phyloP scores from a whole-genome alignment of 2,329 filamentous ascomycete species.

The Truncatella angustata region DNA sequence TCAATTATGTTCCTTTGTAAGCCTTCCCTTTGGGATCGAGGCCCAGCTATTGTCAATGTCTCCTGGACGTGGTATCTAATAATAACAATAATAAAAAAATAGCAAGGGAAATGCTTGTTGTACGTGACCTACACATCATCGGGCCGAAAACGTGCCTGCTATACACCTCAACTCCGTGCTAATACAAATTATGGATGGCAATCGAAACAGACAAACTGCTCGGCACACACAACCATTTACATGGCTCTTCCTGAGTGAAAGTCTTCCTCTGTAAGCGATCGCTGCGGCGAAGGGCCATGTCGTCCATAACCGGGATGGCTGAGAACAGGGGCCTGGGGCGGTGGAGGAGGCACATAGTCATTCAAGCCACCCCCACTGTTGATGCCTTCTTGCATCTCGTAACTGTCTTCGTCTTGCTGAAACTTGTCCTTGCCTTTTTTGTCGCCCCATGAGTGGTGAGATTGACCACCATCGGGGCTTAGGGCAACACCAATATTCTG shows the following conservation, averaged over 20 bases:
- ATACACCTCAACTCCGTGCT: constrained; percentile 4
- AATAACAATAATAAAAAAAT: not conserved
- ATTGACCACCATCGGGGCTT: constrained; percentile 34
- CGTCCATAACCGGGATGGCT: constrained; percentile 47
- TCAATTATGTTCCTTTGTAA: not conserved
- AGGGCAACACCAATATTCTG: constrained; percentile 43
- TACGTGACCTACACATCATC: too few relatives aligned
- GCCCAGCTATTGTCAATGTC: not conserved
- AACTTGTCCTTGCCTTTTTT: constrained; percentile 40
- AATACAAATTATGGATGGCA: not conserved
- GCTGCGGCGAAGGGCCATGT: constrained; percentile 18
- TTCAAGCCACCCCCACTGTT: constrained; percentile 27
- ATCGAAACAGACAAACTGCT: not conserved
- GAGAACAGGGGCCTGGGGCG: constrained; percentile 38
- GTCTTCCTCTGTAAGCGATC: constrained; percentile 5
- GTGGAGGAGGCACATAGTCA: constrained; percentile 15
- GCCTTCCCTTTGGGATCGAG: constrained; percentile 4
- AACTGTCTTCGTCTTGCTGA: constrained; percentile 22
- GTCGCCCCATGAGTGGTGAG: constrained; percentile 25
- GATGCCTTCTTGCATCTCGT: constrained; percentile 49
- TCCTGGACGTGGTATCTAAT: not conserved
- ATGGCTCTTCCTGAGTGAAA: not conserved
- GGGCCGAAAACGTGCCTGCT: too few relatives aligned
- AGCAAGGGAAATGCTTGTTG: not conserved
- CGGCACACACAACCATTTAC: not conserved